phyloP scores from a whole-genome alignment of 2,329 filamentous ascomycete genomes.

The Colletotrichum kahawae region DNA sequence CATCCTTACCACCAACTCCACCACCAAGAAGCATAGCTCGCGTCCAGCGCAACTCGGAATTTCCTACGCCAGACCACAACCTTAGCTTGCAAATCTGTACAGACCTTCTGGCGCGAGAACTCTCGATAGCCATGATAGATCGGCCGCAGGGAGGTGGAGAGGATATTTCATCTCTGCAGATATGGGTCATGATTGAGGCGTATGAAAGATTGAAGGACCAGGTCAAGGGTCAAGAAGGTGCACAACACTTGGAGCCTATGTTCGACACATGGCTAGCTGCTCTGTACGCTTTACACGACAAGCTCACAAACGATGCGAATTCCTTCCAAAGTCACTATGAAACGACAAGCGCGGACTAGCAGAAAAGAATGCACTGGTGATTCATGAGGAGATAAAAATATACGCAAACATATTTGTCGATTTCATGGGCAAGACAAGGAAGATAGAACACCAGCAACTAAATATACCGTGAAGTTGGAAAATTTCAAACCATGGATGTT shows the following conservation, averaged over 20 bases:
- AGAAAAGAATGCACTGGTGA: slow-evolving; percentile 4
- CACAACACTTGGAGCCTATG: slow-evolving; percentile 41
- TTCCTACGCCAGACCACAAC: slow-evolving; percentile 29
- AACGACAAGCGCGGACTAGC: slow-evolving; percentile 1
- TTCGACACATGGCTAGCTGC: slow-evolving; percentile 58
- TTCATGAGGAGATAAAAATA: background rate
- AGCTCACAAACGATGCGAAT: slow-evolving; percentile 35
- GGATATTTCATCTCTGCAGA: slow-evolving; percentile 51
- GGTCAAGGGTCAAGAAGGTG: slow-evolving; percentile 28
- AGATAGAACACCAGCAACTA: background rate
- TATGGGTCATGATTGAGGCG: slow-evolving; percentile 64
- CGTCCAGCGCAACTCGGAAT: background rate
- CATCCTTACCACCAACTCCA: slow-evolving; percentile 33
- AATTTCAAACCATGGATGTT: background rate
- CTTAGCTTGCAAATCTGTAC: slow-evolving; percentile 55
- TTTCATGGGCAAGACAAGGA: background rate
- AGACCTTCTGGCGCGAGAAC: slow-evolving; percentile 54
- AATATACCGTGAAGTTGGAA: background rate
- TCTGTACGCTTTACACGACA: slow-evolving; percentile 52
- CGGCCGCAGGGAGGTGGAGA: slow-evolving; percentile 26
- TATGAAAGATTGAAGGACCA: slow-evolving; percentile 59
- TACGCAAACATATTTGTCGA: background rate
- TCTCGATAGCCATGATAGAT: slow-evolving; percentile 46
- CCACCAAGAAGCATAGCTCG: slow-evolving; percentile 21
- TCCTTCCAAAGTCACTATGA: slow-evolving; percentile 28